Base-by-base conservation (phyloP, 148 eudicot genomes). In the Persicaria tinctoria region DNA sequence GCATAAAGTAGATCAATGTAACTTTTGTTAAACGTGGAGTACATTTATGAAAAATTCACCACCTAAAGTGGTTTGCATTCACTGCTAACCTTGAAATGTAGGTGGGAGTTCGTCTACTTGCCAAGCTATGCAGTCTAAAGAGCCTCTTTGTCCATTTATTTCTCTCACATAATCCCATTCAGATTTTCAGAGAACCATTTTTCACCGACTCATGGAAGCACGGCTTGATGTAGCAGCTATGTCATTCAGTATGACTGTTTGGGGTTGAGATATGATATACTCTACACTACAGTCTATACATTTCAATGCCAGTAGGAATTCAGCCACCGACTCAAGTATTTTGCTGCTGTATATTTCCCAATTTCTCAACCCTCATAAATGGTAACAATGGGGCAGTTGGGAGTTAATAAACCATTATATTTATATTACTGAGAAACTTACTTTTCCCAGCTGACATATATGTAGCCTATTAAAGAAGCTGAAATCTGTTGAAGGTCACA, bases 31-130 rank as follows among this genome's bases (percentile, higher is more conserved):
- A 14, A 3, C 41, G n/a, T 13, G 20, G 41, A 20, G 11, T 59
- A 59, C 66, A 20, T 59, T 59, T 59, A 59, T 59, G 66, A 59
- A 59, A 59, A 59, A 59, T 59, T 59, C 41, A 60, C 68, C 68
- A 23, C 44, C 68, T 27, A 60, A 13, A 13, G 27, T 13, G 10
- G 41, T 60, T 60, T 60, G 20, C 68, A 27, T 27, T 11, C 68
- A 60, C 44, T 8, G 12, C 68, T 23, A 9, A 57, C 27, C 10
- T 60, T 20, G 68, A 60, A 57, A 60, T 60, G 68, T 9, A 60
- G 68, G 41, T 60, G 41, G 41, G 41, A 32, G 41, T 32, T 32
- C 2, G 2, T 32, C 41, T 32, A 32, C 41, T 32, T 32, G 41
- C 41, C 41, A 23, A 23, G 27, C 27, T 23, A 23, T 23, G 27